Conservation (phyloP, 1,284 basidiomycete species). For the Leccinum cinnamomeum region DNA sequence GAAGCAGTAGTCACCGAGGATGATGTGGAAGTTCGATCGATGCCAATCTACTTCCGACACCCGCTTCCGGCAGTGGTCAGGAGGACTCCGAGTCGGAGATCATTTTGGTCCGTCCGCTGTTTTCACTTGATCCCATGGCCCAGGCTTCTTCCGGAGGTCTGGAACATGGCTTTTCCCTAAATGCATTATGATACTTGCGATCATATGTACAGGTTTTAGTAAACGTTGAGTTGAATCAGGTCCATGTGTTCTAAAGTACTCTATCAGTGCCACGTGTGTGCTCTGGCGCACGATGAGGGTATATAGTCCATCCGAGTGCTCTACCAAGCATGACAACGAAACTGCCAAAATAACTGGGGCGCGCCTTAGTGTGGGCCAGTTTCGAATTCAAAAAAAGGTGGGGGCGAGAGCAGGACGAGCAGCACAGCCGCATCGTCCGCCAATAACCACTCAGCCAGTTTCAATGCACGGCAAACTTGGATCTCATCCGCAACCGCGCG, state of each 20-base stretch:
- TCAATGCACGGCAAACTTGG: slow-evolving; percentile 36
- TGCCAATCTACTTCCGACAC: no score
- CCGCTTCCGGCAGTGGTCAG: no score
- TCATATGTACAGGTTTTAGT: not conserved
- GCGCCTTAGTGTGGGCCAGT: not conserved
- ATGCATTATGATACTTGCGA: not conserved
- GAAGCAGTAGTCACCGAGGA: no score
- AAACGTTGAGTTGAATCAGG: not conserved
- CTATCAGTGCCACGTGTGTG: not conserved
- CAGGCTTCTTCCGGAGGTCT: no score
- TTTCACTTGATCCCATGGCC: no score
- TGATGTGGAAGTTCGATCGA: no score
- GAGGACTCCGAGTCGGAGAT: no score
- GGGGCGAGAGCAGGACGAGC: not conserved
- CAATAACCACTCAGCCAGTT: not conserved
- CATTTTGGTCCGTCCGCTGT: no score
- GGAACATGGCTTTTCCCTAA: not conserved
- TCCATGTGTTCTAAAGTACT: not conserved
- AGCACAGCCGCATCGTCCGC: not conserved
- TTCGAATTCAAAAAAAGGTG: not conserved
- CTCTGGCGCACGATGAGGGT: not conserved
- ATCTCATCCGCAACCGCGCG: slow-evolving; percentile 34
- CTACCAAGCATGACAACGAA: not conserved
- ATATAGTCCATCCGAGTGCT: not conserved
- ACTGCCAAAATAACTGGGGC: not conserved